Evolutionary conservation across 164 flowering plant species (phyloP), one percentile per base, ranked within the genome.

Genomic region (Magnolia officinalis): DNA sequence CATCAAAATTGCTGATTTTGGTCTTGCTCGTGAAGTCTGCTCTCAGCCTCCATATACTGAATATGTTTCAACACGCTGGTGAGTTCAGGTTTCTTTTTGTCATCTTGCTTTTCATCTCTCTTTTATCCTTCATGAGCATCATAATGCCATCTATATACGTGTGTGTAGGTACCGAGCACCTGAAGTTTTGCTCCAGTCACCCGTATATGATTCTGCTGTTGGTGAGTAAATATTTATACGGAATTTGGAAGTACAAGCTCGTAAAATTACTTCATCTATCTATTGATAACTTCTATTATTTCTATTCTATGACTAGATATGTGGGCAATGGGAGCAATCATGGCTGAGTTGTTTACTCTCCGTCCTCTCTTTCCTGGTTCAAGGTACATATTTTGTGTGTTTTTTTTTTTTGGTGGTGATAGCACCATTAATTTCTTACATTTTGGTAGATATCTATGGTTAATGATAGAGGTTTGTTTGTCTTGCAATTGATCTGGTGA

Each of bases 281-380:
- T 18, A 45, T 68, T 21, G 31, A 18, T 37, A 10, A 3, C 29
- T 76, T 52, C 31, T 72, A 66, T 58, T 21, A 2, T 20, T 21
- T 79, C 45, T 55, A 55, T 55, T 55, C 13, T 11, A 11, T 9
- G 3, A 55, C 19, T 84, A 95, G 99, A 95, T 83, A 92, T 93
- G 95, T 95, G 99, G 99, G 99, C 98, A 8, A 96, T 96, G 99
- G 99, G 99, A 71, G 99, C 98, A 64, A 96, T 94, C 66, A 92
- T 94, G 94, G 94, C 98, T 80, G 99, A 96, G 72, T 70, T 96
- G 82, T 88, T 96, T 69, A 85, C 94, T 73, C 93, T 94, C 0
- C 89, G 94, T 37, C 98, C 99, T 26, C 92, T 96, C 45, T 96
- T 96, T 77, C 97, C 94, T 5, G 99, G 99, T 69, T 84, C 88